Base-by-base conservation (phyloP, 345 rosid genomes). In the Populus alba region DNA sequence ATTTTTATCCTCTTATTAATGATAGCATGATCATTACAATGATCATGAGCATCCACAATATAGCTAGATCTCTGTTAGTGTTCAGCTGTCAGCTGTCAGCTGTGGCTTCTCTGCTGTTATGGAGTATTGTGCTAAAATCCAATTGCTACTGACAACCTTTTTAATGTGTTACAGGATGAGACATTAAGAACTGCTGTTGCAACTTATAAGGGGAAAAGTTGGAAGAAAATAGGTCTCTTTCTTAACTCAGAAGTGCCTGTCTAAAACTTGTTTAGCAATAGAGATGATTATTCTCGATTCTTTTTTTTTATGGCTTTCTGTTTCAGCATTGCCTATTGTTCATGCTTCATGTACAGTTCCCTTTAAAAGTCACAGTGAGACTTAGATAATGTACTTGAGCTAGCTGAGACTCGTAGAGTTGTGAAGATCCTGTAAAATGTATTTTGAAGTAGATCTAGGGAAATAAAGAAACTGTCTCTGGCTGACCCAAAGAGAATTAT, bases 141-240 rank as follows among this genome's bases (percentile, higher is more conserved):
- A 53, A 18, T 53, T 29, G 53, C 72, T 18, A 66, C 61, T 38
- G 33, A 71, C 62, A 45, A 31, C 25, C 43, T 20, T 43, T 76
- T 65, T 51, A 25, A 75, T 69, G 31, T 38, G 51, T 31, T 85
- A 51, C 92, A 94, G 99, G 98, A 96, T 83, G 97, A 94, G 86
- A 92, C 90, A 63, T 83, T 94, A 84, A 87, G 92, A 83, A 87
- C 68, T 78, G 99, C 99, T 65, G 97, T 94, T 80, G 86, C 87
- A 67, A 82, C 80, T 53, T 89, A 66, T 77, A 91, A 89, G 59
- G 98, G 94, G 79, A 96, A 92, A 86, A 89, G 87, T 83, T 94
- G 98, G 98, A 96, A 92, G 85, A 94, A 89, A 85, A 91, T 94
- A 73, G 99, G 99, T 88, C 71, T 53, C 68, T 57, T 51, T 79